Base-by-base conservation (phyloP, 805 yeast species). In the Candida ipomoeae region DNA sequence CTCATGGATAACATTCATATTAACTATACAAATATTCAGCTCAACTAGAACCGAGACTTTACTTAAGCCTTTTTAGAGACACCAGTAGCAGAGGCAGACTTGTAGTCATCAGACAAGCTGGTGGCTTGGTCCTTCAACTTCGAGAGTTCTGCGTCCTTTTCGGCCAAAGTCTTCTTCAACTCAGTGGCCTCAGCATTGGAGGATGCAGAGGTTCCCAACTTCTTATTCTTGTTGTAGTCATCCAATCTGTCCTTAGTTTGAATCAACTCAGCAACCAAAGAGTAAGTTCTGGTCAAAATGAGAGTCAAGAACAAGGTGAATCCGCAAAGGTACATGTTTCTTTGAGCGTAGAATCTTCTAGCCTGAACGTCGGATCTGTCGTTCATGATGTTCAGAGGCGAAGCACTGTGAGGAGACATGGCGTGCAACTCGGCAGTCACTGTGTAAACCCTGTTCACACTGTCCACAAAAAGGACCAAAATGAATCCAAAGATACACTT, bases 291-390 rank as follows among this genome's bases (percentile, higher is more conserved):
- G 62, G 85, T 83, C 58, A 91, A 82, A 47, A 89, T 85, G 63
- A 91, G 76, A 1, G 96, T 87, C 62, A 94, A 75, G 67, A 94
- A 94, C 66, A 94, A 79, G 2, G 98, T 90, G 70, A 91, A 89
- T 1, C 99, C 99, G 59, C 97, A 89, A 46, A 94, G 77, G 62
- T 94, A 94, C 85, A 90, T 82, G 75, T 94, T 94, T 73, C 99
- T 83, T 73, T 94, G 99, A 18, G 97, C 89, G 64, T 91, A 91
- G 70, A 94, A 94, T 63, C 90, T 81, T 69, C 97, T 82, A 20
- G 97, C 94, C 68, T 87, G 90, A 49, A 87, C 77, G 63, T 94
- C 98, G 18, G 89, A 73, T 52, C 96, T 78, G 60, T 87, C 92
- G 52, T 73, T 73, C 45, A 74, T 48, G 21, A 70, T 52, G 35